These are phyloP conservation scores for Vitis cinerea DNA, from an alignment of 164 flowering plant genomes.

Conservation along the genomic window DNA sequence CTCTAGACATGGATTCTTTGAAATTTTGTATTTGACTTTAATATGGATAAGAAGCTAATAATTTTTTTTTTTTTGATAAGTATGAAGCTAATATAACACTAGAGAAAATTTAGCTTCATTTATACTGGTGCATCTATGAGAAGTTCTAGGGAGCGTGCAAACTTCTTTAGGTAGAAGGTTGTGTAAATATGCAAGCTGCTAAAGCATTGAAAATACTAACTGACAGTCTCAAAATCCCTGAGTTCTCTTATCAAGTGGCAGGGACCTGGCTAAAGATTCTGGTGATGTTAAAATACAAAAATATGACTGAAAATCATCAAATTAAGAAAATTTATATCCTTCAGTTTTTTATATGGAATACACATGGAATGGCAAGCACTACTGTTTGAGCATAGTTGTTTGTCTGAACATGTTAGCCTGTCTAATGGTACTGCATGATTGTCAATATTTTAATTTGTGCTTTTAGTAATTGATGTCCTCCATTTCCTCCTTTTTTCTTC, in stretches of 20 bases:
- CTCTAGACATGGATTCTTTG: too few relatives aligned
- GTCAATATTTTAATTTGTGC: background rate
- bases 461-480: constrained; percentile 1
- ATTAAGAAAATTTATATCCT: too few relatives aligned
- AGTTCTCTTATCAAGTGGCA: background rate
- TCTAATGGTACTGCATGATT: background rate
- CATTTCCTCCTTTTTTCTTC: constrained; percentile 4
- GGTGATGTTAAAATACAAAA: too few relatives aligned
- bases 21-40: background rate
- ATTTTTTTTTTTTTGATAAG: too few relatives aligned
- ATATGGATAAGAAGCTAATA: background rate
- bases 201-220: background rate
- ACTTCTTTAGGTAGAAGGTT: background rate
- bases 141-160: background rate
- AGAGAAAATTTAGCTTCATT: background rate
- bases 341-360: too few relatives aligned
- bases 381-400: too few relatives aligned
- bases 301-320: too few relatives aligned
- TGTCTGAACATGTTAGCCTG: too few relatives aligned
- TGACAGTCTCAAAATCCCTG: background rate
- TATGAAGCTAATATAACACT: background rate
- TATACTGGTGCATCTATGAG: background rate
- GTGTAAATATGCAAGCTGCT: background rate
- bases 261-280: too few relatives aligned
- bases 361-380: too few relatives aligned